Evolutionary conservation across 2,329 filamentous ascomycete species (phyloP).

Genomic region (Colletotrichum navitas): DNA sequence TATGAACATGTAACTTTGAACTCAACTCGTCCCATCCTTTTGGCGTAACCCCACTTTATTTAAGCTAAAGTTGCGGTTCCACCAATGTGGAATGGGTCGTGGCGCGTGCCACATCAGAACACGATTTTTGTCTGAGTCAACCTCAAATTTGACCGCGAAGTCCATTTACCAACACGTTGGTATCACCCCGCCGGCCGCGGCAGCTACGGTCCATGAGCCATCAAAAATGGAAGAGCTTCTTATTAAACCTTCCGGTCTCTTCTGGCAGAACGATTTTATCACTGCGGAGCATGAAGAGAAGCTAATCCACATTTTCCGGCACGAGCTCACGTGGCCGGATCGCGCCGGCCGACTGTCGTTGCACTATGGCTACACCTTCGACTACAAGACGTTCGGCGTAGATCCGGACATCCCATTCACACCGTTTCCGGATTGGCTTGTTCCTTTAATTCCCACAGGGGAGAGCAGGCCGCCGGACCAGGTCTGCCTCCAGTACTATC

Average conservation of each 20-base stretch:
- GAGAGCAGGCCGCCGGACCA: slow-evolving; percentile 65
- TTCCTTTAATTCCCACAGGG: slow-evolving; percentile 59
- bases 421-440: slow-evolving; percentile 64
- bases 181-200: neutral
- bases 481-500: slow-evolving; percentile 71
- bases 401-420: slow-evolving; percentile 63
- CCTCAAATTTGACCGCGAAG: neutral
- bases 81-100: neutral
- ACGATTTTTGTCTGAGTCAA: neutral
- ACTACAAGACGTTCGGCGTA: slow-evolving; percentile 70
- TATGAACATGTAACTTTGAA: neutral
- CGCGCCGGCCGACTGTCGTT: slow-evolving; percentile 61
- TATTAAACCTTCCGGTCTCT: slow-evolving; percentile 53
- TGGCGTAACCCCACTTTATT: neutral
- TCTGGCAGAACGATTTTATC: slow-evolving; percentile 63
- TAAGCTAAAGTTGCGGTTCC: neutral
- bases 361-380: slow-evolving; percentile 69
- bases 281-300: slow-evolving; percentile 57
- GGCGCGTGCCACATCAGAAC: neutral
- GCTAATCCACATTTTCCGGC: slow-evolving; percentile 58
- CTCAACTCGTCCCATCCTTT: neutral
- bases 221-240: slow-evolving; percentile 44
- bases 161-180: neutral
- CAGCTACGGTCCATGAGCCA: neutral
- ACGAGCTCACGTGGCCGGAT: slow-evolving; percentile 61